Conservation (phyloP, 2,329 filamentous ascomycete genomes). For the Rhynchosporium agropyri region DNA sequence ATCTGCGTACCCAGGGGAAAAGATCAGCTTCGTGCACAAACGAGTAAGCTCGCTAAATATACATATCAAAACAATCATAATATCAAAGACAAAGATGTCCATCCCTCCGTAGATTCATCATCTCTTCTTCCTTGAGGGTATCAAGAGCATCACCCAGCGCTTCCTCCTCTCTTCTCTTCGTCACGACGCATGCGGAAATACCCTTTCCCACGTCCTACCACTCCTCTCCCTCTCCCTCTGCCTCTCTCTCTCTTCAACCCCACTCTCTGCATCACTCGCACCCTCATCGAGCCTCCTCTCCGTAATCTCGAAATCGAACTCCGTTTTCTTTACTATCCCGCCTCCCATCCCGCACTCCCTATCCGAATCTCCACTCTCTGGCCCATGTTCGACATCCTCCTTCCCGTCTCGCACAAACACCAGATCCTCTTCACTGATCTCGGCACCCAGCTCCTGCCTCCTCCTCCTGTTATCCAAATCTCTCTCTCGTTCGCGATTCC, state of each 20-base stretch:
- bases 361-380: not conserved
- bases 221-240: not conserved
- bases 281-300: not conserved
- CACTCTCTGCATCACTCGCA: not conserved
- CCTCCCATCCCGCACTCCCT: not conserved
- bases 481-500: not conserved
- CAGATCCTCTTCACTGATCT: constrained; percentile 23
- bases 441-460: not conserved
- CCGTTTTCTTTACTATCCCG: constrained; percentile 20
- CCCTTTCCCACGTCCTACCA: constrained; percentile 10
- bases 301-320: constrained; percentile 14
- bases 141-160: too few species aligned
- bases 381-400: not conserved
- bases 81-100: too few species aligned
- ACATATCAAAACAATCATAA: too few species aligned
- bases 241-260: not conserved
- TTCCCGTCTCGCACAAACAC: constrained; percentile 9
- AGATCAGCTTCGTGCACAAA: too few species aligned
- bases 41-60: too few species aligned
- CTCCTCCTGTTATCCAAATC: not conserved
- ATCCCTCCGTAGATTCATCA: too few species aligned
- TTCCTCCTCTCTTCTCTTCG: too few species aligned
- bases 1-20: too few species aligned
- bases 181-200: constrained; percentile 1
- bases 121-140: too few species aligned